Base-by-base conservation (phyloP, 331 rosid genomes). In the Acacia pycnantha region DNA sequence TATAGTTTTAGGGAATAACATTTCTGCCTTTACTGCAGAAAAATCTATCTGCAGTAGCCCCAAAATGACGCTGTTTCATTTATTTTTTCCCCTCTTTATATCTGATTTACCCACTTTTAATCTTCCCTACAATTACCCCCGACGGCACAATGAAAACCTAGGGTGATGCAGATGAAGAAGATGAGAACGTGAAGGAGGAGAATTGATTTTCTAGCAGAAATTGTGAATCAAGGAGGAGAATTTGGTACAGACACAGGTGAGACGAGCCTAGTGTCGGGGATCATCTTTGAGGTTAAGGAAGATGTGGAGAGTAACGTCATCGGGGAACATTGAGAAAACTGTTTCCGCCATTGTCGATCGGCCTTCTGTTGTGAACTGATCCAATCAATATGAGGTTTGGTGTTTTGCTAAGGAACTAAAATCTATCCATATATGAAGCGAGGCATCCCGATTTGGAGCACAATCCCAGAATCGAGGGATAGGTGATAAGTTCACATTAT, bases 221-320 rank as follows among this genome's bases (percentile, higher is more conserved):
- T 79, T 79, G n/a, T 85, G 89, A 10, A 94, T 74, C 41, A 92
- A 82, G 15, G 88, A 88, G 9, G 87, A 84, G 90, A 96, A 92
- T 71, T 83, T 92, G 43, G 92, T 85, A 82, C 87, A 90, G 40
- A 93, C 97, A 74, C 97, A 96, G 29, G 98, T 93, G 5, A 94
- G 82, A 13, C 97, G 84, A 8, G 97, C 92, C 98, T 97, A 96
- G 86, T 89, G 86, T 0, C 99, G 92, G 1, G 99, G 99, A 70
- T 96, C 98, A 4, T 90, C 93, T 37, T 92, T 90, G 0, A 96
- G 90, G 37, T 88, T 89, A 80, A 44, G 79, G 81, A 96, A 86
- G 18, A 96, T 88, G 8, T 87, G 90, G 50, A 94, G 88, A 11
- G 91, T 58, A 24, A 94, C 71, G 66, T 96, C 98, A 35, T 96